Base-by-base conservation (phyloP, 2,329 filamentous ascomycete genomes). In the Stagonosporopsis rhizophila region DNA sequence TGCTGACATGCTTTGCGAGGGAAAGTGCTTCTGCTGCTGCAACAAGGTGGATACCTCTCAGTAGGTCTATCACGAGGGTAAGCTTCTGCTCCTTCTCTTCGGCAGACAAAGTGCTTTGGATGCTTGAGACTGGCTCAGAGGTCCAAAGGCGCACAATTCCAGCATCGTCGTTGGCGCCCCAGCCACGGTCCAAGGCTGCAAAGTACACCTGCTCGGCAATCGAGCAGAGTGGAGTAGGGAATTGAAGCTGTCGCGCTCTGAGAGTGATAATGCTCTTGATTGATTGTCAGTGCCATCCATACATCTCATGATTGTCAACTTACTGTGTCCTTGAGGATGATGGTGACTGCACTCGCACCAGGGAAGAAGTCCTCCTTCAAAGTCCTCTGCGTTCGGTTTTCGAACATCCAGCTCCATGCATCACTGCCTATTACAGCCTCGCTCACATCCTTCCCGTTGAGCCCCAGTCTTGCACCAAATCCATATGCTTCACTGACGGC, bases 161-260 rank as follows among this genome's bases (percentile, higher is more conserved):
- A 2, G 83, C 82, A 60, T 86, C 84, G 61, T 86, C 84, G 46
- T 83, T 76, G 12, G 78, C 68, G 0, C 82, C 79, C 60, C 79
- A 86, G 9, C 87, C 88, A 37, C 83, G 82, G 22, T 83, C 78
- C 7, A 89, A 72, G 14, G 82, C 85, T 25, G 83, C 75, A 52
- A 88, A 82, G 68, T 89, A 89, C 25, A 84, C 80, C 71, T 89
- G 86, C 74, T 90, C 88, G 11, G 87, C 87, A 0, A 82, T 80
- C 34, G 81, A 82, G 52, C 83, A 84, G 68, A 91, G 82, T 0
- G 85, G 85, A 1, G 82, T 82, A 0, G 86, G 82, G 70, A 88
- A 89, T 25, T 79, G 78, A 50, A 79, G 75, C 38, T 83, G 77
- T 19, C 86, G 79, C 1, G 87, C 86, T 55, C 86, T 86, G 23